These are phyloP conservation scores for Suillus plorans DNA, from an alignment of 768 basidiomycete genomes.

Conservation along the genomic window DNA sequence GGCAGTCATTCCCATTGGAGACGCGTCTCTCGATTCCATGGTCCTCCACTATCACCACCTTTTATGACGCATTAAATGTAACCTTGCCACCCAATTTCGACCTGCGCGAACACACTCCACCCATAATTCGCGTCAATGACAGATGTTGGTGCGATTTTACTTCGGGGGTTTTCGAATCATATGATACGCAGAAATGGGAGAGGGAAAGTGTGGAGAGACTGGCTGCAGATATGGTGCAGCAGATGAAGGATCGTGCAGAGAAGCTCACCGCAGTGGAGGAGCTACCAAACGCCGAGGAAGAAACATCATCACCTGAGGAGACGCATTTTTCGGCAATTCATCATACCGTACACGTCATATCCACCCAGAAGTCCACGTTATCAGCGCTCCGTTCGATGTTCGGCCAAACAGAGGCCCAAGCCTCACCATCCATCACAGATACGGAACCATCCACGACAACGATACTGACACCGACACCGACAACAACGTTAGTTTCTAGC, in stretches of 20 bases:
- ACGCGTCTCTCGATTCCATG: constrained; percentile 64
- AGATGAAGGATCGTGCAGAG: constrained; percentile 29
- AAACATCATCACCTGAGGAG: constrained; percentile 18
- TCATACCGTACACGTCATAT: constrained; percentile 2
- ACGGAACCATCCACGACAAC: background rate
- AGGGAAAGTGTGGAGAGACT: constrained; percentile 54
- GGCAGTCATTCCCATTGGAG: constrained; percentile 76
- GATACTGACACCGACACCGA: background rate
- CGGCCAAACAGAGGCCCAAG: constrained; percentile 12
- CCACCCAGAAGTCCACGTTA: constrained; percentile 19
- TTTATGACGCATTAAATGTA: constrained; percentile 61
- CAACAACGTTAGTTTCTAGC: constrained; percentile 2
- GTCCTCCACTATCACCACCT: constrained; percentile 71
- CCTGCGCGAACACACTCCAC: constrained; percentile 42
- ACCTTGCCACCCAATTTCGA: constrained; percentile 41
- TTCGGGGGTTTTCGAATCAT: constrained; percentile 69
- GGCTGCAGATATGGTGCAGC: constrained; percentile 35
- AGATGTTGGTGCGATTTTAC: constrained; percentile 88
- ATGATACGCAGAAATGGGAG: constrained; percentile 78
- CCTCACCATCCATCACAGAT: background rate
- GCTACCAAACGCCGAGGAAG: constrained; percentile 28
- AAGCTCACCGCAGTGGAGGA: constrained; percentile 17
- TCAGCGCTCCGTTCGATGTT: constrained; percentile 26
- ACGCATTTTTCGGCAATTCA: constrained; percentile 7
- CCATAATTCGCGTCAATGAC: constrained; percentile 65